phyloP scores from a whole-genome alignment of 768 basidiomycete species.

The Lactifluus pinguis region DNA sequence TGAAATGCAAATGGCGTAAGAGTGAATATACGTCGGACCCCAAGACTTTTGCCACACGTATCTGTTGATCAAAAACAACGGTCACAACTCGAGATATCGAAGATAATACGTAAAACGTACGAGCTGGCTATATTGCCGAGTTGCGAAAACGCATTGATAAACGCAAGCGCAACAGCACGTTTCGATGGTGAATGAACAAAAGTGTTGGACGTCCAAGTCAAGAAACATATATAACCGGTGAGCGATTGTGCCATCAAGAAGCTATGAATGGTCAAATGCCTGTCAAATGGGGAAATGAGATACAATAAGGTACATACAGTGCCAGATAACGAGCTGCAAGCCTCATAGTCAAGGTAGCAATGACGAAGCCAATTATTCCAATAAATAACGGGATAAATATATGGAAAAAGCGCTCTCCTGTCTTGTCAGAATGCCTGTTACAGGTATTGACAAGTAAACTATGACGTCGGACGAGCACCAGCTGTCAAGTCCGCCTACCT shows the following conservation, averaged over 20 bases:
- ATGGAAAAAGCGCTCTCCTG: conserved; percentile 65
- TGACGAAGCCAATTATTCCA: conserved; percentile 63
- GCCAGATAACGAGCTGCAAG: conserved; percentile 54
- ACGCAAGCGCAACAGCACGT: conserved; percentile 74
- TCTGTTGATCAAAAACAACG: conserved; percentile 24
- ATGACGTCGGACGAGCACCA: too few relatives aligned
- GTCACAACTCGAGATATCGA: not conserved
- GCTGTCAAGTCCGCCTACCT: conserved; percentile 24
- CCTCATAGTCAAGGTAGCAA: conserved; percentile 57
- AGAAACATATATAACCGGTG: conserved; percentile 60
- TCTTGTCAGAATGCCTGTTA: conserved; percentile 58
- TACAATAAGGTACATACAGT: conserved; percentile 33
- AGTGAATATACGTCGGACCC: conserved; percentile 62
- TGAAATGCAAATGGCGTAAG: conserved; percentile 66
- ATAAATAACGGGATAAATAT: conserved; percentile 42
- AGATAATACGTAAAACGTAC: conserved; percentile 34
- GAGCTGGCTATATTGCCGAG: conserved; percentile 80
- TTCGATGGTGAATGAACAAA: conserved; percentile 77
- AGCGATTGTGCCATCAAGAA: conserved; percentile 74
- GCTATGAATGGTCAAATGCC: conserved; percentile 27
- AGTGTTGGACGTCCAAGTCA: conserved; percentile 44
- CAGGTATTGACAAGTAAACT: not conserved
- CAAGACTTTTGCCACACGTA: conserved; percentile 61
- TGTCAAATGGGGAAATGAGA: not conserved
- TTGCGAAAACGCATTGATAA: conserved; percentile 75